Evolutionary conservation across 2,329 filamentous ascomycete genomes (phyloP).

Genomic region (Cladosporium sp.): DNA sequence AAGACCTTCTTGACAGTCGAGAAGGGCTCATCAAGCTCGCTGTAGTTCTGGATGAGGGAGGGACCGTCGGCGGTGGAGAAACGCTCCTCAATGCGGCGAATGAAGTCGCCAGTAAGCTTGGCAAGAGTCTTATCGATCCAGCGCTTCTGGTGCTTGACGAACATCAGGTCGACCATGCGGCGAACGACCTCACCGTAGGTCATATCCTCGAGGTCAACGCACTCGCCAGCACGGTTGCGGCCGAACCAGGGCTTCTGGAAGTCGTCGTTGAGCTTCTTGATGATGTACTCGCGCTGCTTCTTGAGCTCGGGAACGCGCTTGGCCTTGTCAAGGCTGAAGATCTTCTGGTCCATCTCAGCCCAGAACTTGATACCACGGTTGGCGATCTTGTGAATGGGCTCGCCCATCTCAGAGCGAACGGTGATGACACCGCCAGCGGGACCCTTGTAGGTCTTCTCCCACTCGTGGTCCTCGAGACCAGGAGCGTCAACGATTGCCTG

Average conservation of each 20-base stretch:
- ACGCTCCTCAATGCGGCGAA: slow-evolving; percentile 93
- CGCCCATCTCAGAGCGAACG: slow-evolving; percentile 97
- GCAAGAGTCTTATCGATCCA: slow-evolving; percentile 88
- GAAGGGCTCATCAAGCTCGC: slow-evolving; percentile 81
- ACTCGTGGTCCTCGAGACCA: slow-evolving; percentile 75
- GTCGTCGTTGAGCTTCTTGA: slow-evolving; percentile 91
- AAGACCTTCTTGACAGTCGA: slow-evolving; percentile 73
- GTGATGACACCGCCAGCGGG: slow-evolving; percentile 91
- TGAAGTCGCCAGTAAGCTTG: slow-evolving; percentile 87
- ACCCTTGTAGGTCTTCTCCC: slow-evolving; percentile 92
- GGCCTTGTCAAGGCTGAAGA: slow-evolving; percentile 92
- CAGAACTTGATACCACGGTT: slow-evolving; percentile 95
- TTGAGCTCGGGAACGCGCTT: slow-evolving; percentile 84
- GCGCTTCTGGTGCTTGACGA: slow-evolving; percentile 81
- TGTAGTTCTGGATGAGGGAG: slow-evolving; percentile 84
- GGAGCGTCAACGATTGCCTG: slow-evolving; percentile 83
- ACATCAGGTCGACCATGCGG: slow-evolving; percentile 84
- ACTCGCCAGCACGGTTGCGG: slow-evolving; percentile 71
- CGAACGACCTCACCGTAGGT: slow-evolving; percentile 85
- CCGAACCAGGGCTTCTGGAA: slow-evolving; percentile 98
- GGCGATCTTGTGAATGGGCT: slow-evolving; percentile 97
- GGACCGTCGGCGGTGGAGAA: slow-evolving; percentile 71
- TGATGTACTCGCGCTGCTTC: slow-evolving; percentile 86
- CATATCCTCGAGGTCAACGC: slow-evolving; percentile 91
- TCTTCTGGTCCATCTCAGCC: slow-evolving; percentile 98